These are phyloP conservation scores for Fusarium transvaalense DNA, from an alignment of 2,329 filamentous ascomycete species.

Conservation along the genomic window DNA sequence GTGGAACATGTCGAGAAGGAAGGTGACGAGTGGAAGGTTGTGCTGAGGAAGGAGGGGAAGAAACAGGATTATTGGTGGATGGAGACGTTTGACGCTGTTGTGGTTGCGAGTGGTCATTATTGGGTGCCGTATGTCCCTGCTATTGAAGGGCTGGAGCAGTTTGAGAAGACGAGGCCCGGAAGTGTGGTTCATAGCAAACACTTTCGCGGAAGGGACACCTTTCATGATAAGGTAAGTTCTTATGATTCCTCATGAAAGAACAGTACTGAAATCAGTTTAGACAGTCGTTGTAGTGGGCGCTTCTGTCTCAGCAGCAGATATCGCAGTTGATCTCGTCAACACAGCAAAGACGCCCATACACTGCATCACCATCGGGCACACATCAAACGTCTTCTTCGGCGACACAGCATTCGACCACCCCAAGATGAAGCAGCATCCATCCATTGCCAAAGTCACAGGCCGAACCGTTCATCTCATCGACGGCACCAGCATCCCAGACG, in stretches of 20 bases:
- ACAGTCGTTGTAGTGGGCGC: conserved; percentile 72
- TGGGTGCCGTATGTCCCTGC: conserved; percentile 68
- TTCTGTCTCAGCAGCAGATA: conserved; percentile 74
- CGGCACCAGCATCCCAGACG: conserved; percentile 62
- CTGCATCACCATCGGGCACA: conserved; percentile 63
- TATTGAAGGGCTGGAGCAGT: conserved; percentile 62
- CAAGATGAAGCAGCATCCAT: conserved; percentile 60
- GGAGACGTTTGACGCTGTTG: conserved; percentile 71
- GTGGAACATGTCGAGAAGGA: conserved; percentile 70
- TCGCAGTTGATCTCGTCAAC: conserved; percentile 65
- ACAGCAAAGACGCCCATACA: conserved; percentile 62
- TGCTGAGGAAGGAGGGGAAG: conserved; percentile 56
- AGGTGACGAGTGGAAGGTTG: conserved; percentile 64
- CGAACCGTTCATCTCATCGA: conserved; percentile 68
- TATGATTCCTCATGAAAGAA: fast-evolving
- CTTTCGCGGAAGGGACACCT: conserved; percentile 62
- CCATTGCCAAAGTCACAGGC: conserved; percentile 61
- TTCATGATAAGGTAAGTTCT: conserved; percentile 58
- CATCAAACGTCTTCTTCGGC: conserved; percentile 67
- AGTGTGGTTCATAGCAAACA: conserved; percentile 68
- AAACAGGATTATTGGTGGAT: conserved; percentile 70
- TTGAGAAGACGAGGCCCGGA: conserved; percentile 60
- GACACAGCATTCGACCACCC: conserved; percentile 72
- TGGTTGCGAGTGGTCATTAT: conserved; percentile 72
- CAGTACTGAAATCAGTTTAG: conserved; percentile 49